Base-by-base conservation (phyloP, 169 alveolate genomes). In the Plasmodium falciparum region DNA sequence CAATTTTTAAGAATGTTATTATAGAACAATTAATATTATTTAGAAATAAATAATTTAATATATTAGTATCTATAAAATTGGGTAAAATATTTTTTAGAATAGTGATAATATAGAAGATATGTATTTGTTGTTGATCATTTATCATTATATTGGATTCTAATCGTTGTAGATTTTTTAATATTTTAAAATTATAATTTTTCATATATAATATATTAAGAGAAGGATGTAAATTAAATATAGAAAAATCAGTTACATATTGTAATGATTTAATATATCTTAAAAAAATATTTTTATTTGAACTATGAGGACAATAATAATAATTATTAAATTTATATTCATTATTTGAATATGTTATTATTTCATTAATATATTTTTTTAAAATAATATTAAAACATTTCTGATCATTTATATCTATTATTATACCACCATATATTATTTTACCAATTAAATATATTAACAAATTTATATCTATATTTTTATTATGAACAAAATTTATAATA, bases 191-290 rank as follows among this genome's bases (percentile, higher is more conserved):
- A 24, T 83, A 83, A 83, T 69, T 69, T 83, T 83, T 72, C 47
- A 83, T 43, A 67, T 83, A 83, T 67, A 83, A 58, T 3, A 73
- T 26, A 47, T 83, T 83, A 11, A 83, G 74, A 52, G 83, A 83
- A 24, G 91, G 76, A 29, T 83, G 91, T 69, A 83, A 69, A 67
- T 83, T 83, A 72, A 83, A 83, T 29, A 83, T 83, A 54, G 91
- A 83, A 83, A 83, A 83, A 24, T 83, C 91, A 12, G 91, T 83
- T 39, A 67, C 59, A 67, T 69, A 83, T 29, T 69, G 69, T 39
- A 83, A 83, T 3, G 91, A 83, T 73, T 83, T 83, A 6, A 83
- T 72, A 43, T 83, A 83, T 49, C 91, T 49, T 69, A 83, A 72
- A 56, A 83, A 83, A 5, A 83, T 70, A 52, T 63, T 83, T 58